Evolutionary conservation across 106 monocot genomes (phyloP), one percentile per base, ranked within the genome.

Genomic region (Dioscorea alata): DNA sequence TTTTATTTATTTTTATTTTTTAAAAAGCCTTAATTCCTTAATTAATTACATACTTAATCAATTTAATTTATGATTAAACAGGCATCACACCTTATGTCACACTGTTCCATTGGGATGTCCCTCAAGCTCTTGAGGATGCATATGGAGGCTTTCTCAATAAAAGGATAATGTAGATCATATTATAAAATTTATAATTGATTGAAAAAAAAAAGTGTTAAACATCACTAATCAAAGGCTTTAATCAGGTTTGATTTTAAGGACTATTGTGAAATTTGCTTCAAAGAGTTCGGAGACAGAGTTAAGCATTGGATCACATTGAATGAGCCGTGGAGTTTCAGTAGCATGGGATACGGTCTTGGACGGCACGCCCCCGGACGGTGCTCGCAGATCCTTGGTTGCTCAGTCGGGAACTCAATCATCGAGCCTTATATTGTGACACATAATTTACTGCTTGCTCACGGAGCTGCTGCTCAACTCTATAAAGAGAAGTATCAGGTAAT

Each of bases 101-200:
- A 49, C 34, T 79, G 13, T 79, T 79, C 65, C 79, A 79, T 51
- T 79, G 74, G 74, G 79, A 79, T 52, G 59, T 69, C 1, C 79
- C 79, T 20, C 79, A 79, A 70, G 64, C 69, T 24, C 60, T 74
- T 16, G 79, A 79, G 65, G 74, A 69, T 35, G 35, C 64, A 33
- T 79, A 79, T 65, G 79, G 64, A 48, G 79, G 79, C 23, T 79
- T 79, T 22, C 58, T 63, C 13, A 22, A 24, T 48, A 14, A 23
- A 9, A 57, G 22, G 12, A 70, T 79, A 12, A 33, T 74, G 79
- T 79, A 65, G 69, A 74, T 23, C 13, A 42, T 42, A 6, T 42
- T 42, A 42, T 5, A 42, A 6, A 28, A 42, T 42, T 42, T 5
- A 42, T 10, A 6, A 42, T 6, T 6, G n/a, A 42, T 10, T 6